A percentile compares a stretch with the other conserved stretches of the same genome.
phyloP scores from a whole-genome alignment of 2,329 filamentous ascomycete species.

The Ascochyta koolunga region DNA sequence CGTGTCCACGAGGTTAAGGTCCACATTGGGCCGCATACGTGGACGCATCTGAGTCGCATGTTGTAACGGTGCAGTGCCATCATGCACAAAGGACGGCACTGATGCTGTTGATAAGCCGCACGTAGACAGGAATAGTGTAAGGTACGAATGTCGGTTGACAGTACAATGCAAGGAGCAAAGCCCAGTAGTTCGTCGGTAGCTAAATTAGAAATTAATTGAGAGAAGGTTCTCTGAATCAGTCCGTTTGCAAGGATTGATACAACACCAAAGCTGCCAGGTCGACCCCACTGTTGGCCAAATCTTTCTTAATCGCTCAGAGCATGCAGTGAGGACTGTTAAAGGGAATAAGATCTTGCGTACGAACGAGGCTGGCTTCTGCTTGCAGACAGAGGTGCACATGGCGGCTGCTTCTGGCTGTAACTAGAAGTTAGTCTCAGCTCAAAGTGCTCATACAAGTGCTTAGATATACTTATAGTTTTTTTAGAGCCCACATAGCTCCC shows the following conservation, averaged over 20 bases:
- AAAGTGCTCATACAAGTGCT: background rate
- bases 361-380: background rate
- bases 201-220: background rate
- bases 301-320: background rate
- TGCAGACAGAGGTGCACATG: background rate
- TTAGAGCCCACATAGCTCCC: constrained; percentile 1
- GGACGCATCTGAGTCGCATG: constrained; percentile 2
- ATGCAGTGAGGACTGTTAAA: background rate
- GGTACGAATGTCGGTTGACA: background rate
- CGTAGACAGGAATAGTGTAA: background rate
- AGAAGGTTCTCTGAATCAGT: background rate
- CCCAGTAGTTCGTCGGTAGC: constrained; percentile 1
- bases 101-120: background rate
- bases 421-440: background rate
- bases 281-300: background rate
- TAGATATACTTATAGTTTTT: constrained; percentile 9
- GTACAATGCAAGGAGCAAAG: background rate
- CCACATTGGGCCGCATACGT: constrained; percentile 7
- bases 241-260: background rate
- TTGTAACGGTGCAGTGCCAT: background rate
- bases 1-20: constrained; percentile 7
- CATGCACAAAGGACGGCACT: background rate
- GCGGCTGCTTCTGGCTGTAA: background rate
- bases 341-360: background rate
- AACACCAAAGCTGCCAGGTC: background rate